phyloP scores from a whole-genome alignment of 352 stramenopile genomes.

The Globisporangium barbulae region DNA sequence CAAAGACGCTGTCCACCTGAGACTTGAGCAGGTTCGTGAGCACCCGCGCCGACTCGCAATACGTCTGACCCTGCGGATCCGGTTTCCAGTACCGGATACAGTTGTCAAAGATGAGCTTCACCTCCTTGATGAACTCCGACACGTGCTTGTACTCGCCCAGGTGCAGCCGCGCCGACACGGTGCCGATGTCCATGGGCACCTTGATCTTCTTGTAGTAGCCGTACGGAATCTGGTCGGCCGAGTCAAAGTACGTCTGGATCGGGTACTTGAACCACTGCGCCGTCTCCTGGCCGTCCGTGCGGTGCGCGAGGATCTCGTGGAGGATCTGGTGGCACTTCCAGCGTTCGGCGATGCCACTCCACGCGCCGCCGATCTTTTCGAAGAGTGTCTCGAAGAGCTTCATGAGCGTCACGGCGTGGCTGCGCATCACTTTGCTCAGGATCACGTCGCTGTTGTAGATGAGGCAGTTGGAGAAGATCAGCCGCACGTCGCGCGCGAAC shows the following conservation, averaged over 20 bases:
- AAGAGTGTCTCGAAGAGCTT: slow-evolving; percentile 80
- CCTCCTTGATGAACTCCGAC: slow-evolving; percentile 50
- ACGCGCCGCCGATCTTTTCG: slow-evolving; percentile 60
- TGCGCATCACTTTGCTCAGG: slow-evolving; percentile 80
- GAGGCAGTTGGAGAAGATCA: slow-evolving; percentile 88
- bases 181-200: slow-evolving; percentile 79
- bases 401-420: slow-evolving; percentile 79
- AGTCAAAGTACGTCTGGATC: slow-evolving; percentile 83
- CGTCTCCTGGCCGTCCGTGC: slow-evolving; percentile 72
- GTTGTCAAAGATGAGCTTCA: slow-evolving; percentile 86
- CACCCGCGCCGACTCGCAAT: slow-evolving; percentile 71
- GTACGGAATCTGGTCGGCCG: slow-evolving; percentile 77
- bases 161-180: slow-evolving; percentile 68
- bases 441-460: slow-evolving; percentile 88
- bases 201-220: slow-evolving; percentile 82
- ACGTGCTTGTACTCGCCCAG: slow-evolving; percentile 61
- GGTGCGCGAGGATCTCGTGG: slow-evolving; percentile 69
- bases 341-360: slow-evolving; percentile 61
- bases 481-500: slow-evolving; percentile 74
- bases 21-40: slow-evolving; percentile 52
- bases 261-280: slow-evolving; percentile 89
- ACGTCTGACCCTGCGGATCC: slow-evolving; percentile 72
- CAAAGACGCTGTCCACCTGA: slow-evolving; percentile 36
- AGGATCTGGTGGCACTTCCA: slow-evolving; percentile 86
- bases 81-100: slow-evolving; percentile 79